Evolutionary conservation across 805 yeast genomes (phyloP), one percentile per base, ranked within the genome.

Genomic region (Lipomyces japonicus): DNA sequence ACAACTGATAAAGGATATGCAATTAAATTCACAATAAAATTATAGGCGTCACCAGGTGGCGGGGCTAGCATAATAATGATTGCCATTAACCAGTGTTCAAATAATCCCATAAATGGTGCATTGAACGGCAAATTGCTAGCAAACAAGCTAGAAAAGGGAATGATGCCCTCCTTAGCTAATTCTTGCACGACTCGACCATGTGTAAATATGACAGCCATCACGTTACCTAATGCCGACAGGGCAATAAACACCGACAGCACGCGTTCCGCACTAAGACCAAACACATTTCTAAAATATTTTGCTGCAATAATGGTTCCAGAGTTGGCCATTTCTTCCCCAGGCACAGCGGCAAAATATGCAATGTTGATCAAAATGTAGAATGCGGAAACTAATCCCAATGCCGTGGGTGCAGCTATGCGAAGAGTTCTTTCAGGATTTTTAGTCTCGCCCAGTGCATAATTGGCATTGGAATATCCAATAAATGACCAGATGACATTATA

Each of bases 31-130:
- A 84, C 66, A 59, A 86, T 79, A 65, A 87, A 84, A 67, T 84
- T 83, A 71, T 85, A 86, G 42, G 95, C 95, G 64, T 86, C 95
- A 50, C 93, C 95, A 23, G 90, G 86, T 18, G 93, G 91, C 37
- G 87, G 86, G 3, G 91, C 93, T 40, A 85, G 63, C 53, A 87
- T 79, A 42, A 88, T 81, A 45, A 86, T 73, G 37, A 83, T 68
- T 70, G 90, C 84, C 16, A 86, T 82, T 40, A 82, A 66, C 79
- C 86, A 86, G 65, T 86, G 95, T 66, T 84, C 84, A 60, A 81
- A 73, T 45, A 86, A 71, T 44, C 91, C 95, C 39, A 80, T 77
- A 55, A 79, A 68, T 39, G 95, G 95, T 2, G 93, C 74, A 59
- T 76, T 77, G 67, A 84, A 83, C 3, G 95, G 95, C 63, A 68